Base-by-base conservation (phyloP, 768 basidiomycete genomes). In the Aureoboletus auriporus region DNA sequence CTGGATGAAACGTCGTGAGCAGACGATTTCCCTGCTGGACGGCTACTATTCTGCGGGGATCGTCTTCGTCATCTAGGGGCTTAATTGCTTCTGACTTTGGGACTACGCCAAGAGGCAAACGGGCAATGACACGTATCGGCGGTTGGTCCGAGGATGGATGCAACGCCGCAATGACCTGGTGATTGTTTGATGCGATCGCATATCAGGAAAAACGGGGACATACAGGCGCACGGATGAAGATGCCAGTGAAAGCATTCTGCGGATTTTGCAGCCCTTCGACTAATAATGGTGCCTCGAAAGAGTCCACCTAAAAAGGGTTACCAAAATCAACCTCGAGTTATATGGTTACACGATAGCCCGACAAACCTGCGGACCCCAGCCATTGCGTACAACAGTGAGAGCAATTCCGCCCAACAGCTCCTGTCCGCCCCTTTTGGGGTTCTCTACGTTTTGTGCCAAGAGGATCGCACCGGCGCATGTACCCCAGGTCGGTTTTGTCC, bases 391-490 rank as follows among this genome's bases (percentile, higher is more conserved):
- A 29, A 93, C 84, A 5, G 79, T 81, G 52, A 95, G 76, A 5
- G 83, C 80, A 59, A 96, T 79, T 8, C 86, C 92, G 28, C 84
- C 84, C 10, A 95, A 69, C 12, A 93, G 75, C 57, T 93, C 89
- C 65, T 95, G 93, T 1, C 92, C 92, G 28, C 88, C 89, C 59
- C 83, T 84, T 72, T 92, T 93, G 4, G 83, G 79, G 38, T 86
- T 85, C 38, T 84, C 80, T 3, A 91, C 79, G 11, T 75, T 69
- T 53, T 84, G 75, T 2, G 93, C 79, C 39, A 97, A 78, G 16
- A 97, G 72, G 45, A 97, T 96, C 35, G 93, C 93, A 10, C 95
- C 94, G 0, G 94, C 94, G 67, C 94, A 98, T 0, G 93, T 96
- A 3, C 94, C 94, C 93, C 93, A 98, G 3, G 93, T 80, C 0